A percentile compares a stretch with the other conserved stretches of the same genome.
Evolutionary conservation across 2,329 filamentous ascomycete species (phyloP).

Genomic region (Nemania diffusa): DNA sequence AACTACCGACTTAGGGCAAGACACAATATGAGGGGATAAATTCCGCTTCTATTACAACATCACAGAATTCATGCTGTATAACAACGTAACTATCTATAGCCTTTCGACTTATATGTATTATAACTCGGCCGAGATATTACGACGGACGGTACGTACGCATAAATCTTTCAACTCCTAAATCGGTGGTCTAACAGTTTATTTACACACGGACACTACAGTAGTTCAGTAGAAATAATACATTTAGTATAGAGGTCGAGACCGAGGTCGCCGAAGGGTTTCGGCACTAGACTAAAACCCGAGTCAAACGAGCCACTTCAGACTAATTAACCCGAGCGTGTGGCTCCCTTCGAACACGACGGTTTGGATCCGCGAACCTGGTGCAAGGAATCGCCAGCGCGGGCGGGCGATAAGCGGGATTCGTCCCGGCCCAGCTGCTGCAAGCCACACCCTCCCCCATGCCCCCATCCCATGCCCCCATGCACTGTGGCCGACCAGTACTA

Average conservation of each 20-base stretch:
- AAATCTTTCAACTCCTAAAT: neutral
- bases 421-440: slow-evolving; percentile 35
- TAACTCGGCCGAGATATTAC: slow-evolving; percentile 6
- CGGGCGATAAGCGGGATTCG: slow-evolving; percentile 33
- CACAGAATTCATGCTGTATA: slow-evolving; percentile 18
- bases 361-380: slow-evolving; percentile 38
- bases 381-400: slow-evolving; percentile 32
- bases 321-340: slow-evolving; percentile 35
- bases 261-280: slow-evolving; percentile 21
- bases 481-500: slow-evolving; percentile 18
- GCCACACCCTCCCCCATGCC: no score
- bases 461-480: slow-evolving; percentile 23
- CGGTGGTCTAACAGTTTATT: neutral
- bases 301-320: slow-evolving; percentile 20
- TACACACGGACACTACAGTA: neutral
- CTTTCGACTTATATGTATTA: neutral
- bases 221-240: neutral
- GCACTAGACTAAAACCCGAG: slow-evolving; percentile 5
- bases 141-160: neutral
- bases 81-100: neutral
- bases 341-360: slow-evolving; percentile 25
- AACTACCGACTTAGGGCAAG: slow-evolving; percentile 8
- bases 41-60: slow-evolving; percentile 19
- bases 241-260: neutral
- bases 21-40: slow-evolving; percentile 15